Conservation (phyloP, 2,329 filamentous ascomycete genomes). For the Fonsecaea multimorphosa region DNA sequence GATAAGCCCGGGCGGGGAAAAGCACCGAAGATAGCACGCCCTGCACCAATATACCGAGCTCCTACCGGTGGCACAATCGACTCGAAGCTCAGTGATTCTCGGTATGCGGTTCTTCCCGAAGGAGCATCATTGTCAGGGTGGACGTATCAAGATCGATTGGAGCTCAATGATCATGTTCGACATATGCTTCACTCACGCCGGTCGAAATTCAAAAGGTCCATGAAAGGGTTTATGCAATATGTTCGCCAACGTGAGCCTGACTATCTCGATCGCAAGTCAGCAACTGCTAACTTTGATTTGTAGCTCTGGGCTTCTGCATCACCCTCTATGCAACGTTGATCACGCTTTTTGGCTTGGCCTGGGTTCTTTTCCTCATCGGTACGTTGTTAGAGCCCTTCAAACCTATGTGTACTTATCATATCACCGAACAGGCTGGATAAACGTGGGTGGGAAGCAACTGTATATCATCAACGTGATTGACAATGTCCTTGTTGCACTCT, state of each 20-base stretch:
- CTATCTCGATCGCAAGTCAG: not conserved
- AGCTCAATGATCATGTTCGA: slow-evolving; percentile 19
- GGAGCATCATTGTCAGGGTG: slow-evolving; percentile 16
- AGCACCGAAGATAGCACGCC: slow-evolving; percentile 12
- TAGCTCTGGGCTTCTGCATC: slow-evolving; percentile 21
- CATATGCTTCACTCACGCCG: slow-evolving; percentile 21
- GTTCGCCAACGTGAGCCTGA: slow-evolving; percentile 12
- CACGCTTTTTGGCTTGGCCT: slow-evolving; percentile 17
- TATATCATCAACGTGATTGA: slow-evolving; percentile 19
- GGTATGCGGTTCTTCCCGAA: slow-evolving; percentile 18
- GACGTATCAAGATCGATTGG: slow-evolving; percentile 16
- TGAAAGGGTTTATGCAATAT: slow-evolving; percentile 20
- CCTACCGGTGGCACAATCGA: slow-evolving; percentile 12
- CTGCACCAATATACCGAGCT: slow-evolving; percentile 16
- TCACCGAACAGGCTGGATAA: slow-evolving; percentile 14
- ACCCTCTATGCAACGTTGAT: slow-evolving; percentile 14
- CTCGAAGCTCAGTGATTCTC: slow-evolving; percentile 19
- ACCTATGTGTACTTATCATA: not conserved
- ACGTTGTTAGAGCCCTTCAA: not conserved
- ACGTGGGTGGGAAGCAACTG: slow-evolving; percentile 17
- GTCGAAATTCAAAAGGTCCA: slow-evolving; percentile 18
- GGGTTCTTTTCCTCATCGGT: slow-evolving; percentile 22
- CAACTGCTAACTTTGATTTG: slow-evolving; percentile 3
- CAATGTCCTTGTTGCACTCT: slow-evolving; percentile 17
- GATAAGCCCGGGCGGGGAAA: slow-evolving; percentile 1